Evolutionary conservation across 371 early-diverging fungal species (phyloP).

Genomic region (Umbelopsis sp.): DNA sequence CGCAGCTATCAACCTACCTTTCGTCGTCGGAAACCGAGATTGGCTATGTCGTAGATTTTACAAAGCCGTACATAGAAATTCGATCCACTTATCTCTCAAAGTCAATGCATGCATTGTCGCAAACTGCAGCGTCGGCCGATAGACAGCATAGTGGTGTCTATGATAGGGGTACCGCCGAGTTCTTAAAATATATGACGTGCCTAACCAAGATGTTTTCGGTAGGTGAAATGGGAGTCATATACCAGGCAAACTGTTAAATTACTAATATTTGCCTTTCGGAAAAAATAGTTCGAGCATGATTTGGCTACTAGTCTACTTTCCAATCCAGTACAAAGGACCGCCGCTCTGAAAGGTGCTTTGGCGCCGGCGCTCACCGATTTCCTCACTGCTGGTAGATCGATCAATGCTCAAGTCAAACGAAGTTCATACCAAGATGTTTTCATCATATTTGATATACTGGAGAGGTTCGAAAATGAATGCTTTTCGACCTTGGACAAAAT

Average conservation of each 20-base stretch:
- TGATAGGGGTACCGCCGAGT: slow-evolving; percentile 67
- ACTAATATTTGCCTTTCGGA: background rate
- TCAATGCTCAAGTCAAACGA: slow-evolving; percentile 66
- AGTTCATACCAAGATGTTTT: slow-evolving; percentile 71
- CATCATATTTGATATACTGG: slow-evolving; percentile 80
- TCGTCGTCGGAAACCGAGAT: slow-evolving; percentile 61
- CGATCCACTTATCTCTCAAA: slow-evolving; percentile 70
- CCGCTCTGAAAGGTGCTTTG: slow-evolving; percentile 61
- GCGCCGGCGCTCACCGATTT: slow-evolving; percentile 63
- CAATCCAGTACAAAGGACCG: slow-evolving; percentile 54
- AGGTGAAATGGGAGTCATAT: background rate
- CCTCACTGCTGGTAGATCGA: slow-evolving; percentile 66
- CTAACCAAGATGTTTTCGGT: slow-evolving; percentile 66
- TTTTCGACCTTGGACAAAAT: slow-evolving; percentile 11
- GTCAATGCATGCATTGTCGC: slow-evolving; percentile 62
- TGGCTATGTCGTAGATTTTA: slow-evolving; percentile 67
- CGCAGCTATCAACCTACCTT: slow-evolving; percentile 68
- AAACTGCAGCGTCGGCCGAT: slow-evolving; percentile 43
- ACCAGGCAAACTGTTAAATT: background rate
- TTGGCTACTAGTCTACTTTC: slow-evolving; percentile 68
- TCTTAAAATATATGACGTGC: slow-evolving; percentile 64
- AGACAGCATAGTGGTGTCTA: slow-evolving; percentile 65
- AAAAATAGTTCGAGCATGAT: slow-evolving; percentile 62
- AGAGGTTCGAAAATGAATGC: slow-evolving; percentile 52
- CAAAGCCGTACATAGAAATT: slow-evolving; percentile 77